Percentiles rank a stretch among this genome's conserved stretches.
Conservation (phyloP, 2,329 filamentous ascomycete species). For the Dactylellina cionopaga region DNA sequence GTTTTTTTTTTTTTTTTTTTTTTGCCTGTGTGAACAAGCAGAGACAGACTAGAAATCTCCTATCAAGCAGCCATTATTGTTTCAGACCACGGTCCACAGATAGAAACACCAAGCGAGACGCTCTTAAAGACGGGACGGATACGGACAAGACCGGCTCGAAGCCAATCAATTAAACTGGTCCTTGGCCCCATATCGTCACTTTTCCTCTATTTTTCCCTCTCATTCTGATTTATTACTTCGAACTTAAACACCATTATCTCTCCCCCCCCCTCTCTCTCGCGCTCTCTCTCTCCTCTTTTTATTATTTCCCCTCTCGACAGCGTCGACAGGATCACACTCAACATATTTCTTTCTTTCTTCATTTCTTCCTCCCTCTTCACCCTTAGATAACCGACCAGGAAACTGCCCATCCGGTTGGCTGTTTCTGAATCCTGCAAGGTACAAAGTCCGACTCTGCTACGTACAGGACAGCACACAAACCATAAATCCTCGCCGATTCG, state of each 20-base stretch:
- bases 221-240: not conserved
- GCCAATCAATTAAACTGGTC: constrained; percentile 32
- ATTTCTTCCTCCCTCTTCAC: not conserved
- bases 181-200: constrained; percentile 32
- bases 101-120: constrained; percentile 49
- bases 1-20: constrained; percentile 12
- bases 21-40: not conserved
- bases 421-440: constrained; percentile 46
- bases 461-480: constrained; percentile 17
- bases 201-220: constrained; percentile 2
- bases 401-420: constrained; percentile 21
- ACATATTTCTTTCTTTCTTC: not conserved
- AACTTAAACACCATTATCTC: not conserved
- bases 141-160: constrained; percentile 33
- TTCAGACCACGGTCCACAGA: constrained; percentile 43
- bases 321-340: constrained; percentile 29
- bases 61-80: too few relatives aligned
- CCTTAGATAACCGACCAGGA: constrained; percentile 18
- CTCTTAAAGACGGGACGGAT: constrained; percentile 46
- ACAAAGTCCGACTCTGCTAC: not conserved
- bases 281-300: constrained; percentile 1
- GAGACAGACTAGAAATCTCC: constrained; percentile 16
- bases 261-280: not conserved
- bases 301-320: constrained; percentile 32
- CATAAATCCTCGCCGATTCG: constrained; percentile 28